Evolutionary conservation across 257 asterid genomes (phyloP), one percentile per base, ranked within the genome.

Genomic region (Solanum boliviense): DNA sequence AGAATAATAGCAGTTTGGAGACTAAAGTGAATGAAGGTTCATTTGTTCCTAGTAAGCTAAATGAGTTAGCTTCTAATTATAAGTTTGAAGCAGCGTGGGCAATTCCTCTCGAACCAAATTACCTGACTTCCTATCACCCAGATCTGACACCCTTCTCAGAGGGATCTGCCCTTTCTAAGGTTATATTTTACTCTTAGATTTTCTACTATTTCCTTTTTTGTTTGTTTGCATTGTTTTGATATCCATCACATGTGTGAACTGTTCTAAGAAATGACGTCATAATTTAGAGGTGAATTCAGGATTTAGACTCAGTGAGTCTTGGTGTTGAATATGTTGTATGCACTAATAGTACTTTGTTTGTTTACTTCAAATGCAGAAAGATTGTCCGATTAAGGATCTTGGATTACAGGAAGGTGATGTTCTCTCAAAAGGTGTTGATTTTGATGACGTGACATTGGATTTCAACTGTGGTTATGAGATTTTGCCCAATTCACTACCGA

Each of bases 401-500:
- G 94, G 92, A 88, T 84, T 91, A 87, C 90, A 89, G 41, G 94
- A 89, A 32, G 90, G 82, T 81, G 92, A 89, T n/a, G 94, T 88
- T 27, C 93, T 65, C 62, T 52, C 93, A 44, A 88, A 91, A 72
- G 92, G 88, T 27, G 91, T 88, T 73, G 92, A 90, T 74, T 93
- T 89, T 88, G 86, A 92, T 48, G 96, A 92, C 68, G 91, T 92
- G 56, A 88, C 91, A 31, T 31, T 93, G 88, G 89, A 88, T 83
- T 90, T 94, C 18, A 93, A 91, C 85, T 84, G 89, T 67, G 90
- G 90, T 35, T 90, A 89, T 25, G 98, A 90, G 27, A 48, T 91
- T 68, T 90, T 92, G 18, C 91, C 79, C 29, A 89, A 84, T 91
- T 34, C 90, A 87, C 93, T 83, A 88, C 93, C 68, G 88, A 89